Evolutionary conservation across 371 early-diverging fungal species (phyloP), one percentile per base, ranked within the genome.

Genomic region (Sporodiniella umbellata): DNA sequence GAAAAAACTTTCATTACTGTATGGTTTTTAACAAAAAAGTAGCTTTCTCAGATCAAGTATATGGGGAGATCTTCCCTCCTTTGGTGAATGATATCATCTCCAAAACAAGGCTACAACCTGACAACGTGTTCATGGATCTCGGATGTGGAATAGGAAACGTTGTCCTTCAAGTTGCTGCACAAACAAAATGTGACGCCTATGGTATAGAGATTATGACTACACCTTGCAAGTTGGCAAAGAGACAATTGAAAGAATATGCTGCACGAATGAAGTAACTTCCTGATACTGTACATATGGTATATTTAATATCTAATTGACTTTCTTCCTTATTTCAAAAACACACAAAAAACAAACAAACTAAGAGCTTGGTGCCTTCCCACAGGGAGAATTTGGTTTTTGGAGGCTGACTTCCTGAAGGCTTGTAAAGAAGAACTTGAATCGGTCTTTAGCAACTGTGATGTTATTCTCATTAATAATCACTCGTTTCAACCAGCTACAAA

Each of bases 141-240:
- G 96, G 97, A 0, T 89, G 90, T 55, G 92, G 98, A 14, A 94
- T 95, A 62, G 98, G 96, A 12, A 95, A 96, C 64, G 96, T 95
- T 4, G 94, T 95, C 12, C 70, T 96, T 25, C 98, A 98, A 64
- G 90, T 95, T 5, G 95, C 94, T 6, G 90, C 93, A 8, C 86
- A 94, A 49, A 83, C 87, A 2, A 87, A 90, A 4, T 93, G 93
- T 60, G 82, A 84, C 42, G 72, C 88, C 0, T 83, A 84, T 54
- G 98, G 98, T 12, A 85, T 98, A 30, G 98, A 98, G 64, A 85
- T 95, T 26, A 93, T 94, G 94, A 83, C 88, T 26, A 90, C 79
- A 3, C 94, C 96, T 0, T 85, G 87, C 45, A 77, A 81, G 49
- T 81, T 92, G 37, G 92, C 94, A 8, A 77, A 80, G 47, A 73